A percentile compares a stretch with the other conserved stretches of the same genome.
phyloP scores from a whole-genome alignment of 164 flowering plant species.

The Magnolia kwangsiensis region DNA sequence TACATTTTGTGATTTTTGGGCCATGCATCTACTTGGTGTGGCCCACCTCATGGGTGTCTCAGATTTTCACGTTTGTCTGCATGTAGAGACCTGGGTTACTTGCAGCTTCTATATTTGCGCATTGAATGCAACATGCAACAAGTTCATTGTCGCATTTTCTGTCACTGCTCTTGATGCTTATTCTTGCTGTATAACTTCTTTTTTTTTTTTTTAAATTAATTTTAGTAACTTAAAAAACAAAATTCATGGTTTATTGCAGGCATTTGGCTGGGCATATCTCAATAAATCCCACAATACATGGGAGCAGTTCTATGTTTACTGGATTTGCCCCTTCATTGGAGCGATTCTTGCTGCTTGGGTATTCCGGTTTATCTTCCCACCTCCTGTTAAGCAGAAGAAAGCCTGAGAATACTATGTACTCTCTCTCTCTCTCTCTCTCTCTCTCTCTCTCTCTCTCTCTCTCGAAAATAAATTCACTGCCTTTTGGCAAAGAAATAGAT shows the following conservation, averaged over 20 bases:
- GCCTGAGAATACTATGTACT: slow-evolving; percentile 17
- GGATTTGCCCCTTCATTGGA: slow-evolving; percentile 79
- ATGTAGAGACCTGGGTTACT: no score
- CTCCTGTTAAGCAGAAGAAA: slow-evolving; percentile 55
- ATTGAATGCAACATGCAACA: no score
- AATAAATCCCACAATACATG: slow-evolving; percentile 62
- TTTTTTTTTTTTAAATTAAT: no score
- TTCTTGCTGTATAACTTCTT: no score
- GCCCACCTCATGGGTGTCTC: no score
- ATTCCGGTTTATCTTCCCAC: slow-evolving; percentile 56
- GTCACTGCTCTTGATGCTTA: no score
- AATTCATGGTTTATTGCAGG: slow-evolving; percentile 35
- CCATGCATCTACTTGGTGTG: no score
- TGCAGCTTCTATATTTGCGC: no score
- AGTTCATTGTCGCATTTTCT: no score
- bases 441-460: neutral
- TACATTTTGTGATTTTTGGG: no score
- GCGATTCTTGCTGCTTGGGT: slow-evolving; percentile 64
- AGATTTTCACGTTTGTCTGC: no score
- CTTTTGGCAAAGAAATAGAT: no score
- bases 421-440: neutral
- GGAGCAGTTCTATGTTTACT: slow-evolving; percentile 79
- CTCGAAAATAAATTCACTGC: neutral
- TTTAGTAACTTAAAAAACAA: neutral
- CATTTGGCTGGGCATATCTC: slow-evolving; percentile 87